Percentiles rank a stretch among this genome's conserved stretches.
These are phyloP conservation scores for Metschnikowia gruessii DNA, from an alignment of 805 yeast genomes.

Conservation along the genomic window DNA sequence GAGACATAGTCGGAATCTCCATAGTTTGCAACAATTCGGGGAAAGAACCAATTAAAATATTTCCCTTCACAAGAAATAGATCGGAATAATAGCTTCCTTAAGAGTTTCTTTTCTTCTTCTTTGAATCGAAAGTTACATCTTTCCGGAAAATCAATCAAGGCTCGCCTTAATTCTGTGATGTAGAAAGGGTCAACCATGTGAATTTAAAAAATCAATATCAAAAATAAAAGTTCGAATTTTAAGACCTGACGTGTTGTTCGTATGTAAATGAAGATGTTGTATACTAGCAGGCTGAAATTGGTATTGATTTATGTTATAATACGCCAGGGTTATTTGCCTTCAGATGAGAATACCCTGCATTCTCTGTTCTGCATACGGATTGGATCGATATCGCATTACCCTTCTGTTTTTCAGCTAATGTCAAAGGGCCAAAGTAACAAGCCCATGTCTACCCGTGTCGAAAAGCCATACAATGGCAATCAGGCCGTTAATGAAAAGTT, in stretches of 20 bases:
- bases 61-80: constrained; percentile 43
- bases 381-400: background rate
- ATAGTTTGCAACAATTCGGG: constrained; percentile 22
- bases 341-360: background rate
- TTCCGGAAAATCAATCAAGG: constrained; percentile 39
- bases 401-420: background rate
- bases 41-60: constrained; percentile 40
- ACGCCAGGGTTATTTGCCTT: background rate
- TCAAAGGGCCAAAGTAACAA: background rate
- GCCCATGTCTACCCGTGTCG: background rate
- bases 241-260: background rate
- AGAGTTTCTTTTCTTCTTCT: constrained; percentile 26
- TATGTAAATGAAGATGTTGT: background rate
- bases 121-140: constrained; percentile 30
- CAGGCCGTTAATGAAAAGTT: constrained; percentile 1
- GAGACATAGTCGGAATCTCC: background rate
- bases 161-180: constrained; percentile 22
- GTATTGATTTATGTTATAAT: background rate
- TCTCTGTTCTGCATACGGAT: background rate
- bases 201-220: background rate
- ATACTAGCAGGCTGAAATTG: background rate
- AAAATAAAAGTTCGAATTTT: background rate
- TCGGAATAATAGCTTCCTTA: constrained; percentile 43
- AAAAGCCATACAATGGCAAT: background rate
- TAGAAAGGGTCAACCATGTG: constrained; percentile 7